Evolutionary conservation across 306 rosid species (phyloP).

Genomic region (Gynostemma pentaphyllum): DNA sequence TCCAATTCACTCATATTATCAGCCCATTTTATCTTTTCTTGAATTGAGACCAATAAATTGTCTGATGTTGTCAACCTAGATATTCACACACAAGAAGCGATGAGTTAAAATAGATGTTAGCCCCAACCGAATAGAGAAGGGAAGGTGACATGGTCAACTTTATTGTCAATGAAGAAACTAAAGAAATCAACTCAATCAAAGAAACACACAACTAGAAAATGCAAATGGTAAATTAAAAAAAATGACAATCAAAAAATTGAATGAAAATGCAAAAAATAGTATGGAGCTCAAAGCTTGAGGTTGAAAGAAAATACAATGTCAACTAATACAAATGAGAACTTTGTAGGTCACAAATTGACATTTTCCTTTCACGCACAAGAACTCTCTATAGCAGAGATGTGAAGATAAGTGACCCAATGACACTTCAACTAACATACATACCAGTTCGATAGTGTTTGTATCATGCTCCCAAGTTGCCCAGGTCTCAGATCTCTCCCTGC

Average conservation of each 20-base stretch:
- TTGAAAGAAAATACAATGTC: neutral
- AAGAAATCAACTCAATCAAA: neutral
- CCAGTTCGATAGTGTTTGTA: constrained; percentile 86
- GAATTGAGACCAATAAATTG: constrained; percentile 68
- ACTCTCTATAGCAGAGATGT: neutral
- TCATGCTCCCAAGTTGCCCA: constrained; percentile 84
- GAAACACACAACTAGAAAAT: neutral
- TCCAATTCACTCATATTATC: constrained; percentile 68
- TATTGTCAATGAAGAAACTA: neutral
- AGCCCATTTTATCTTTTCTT: constrained; percentile 96
- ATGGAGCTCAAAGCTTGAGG: neutral
- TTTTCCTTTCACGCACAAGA: neutral
- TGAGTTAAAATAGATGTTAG: neutral
- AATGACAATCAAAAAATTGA: too few relatives aligned
- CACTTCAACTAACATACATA: constrained; percentile 22
- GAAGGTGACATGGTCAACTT: neutral
- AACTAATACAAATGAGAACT: neutral
- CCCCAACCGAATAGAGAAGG: constrained; percentile 7
- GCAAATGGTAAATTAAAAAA: neutral
- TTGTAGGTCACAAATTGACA: neutral
- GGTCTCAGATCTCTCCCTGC: constrained; percentile 97
- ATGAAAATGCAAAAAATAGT: neutral
- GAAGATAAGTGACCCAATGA: neutral
- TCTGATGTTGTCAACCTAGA: constrained; percentile 77
- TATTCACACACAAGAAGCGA: constrained; percentile 18